A percentile compares a stretch with the other conserved stretches of the same genome.
phyloP scores from a whole-genome alignment of 352 stramenopile species.

The Globisporangium iwayamae region DNA sequence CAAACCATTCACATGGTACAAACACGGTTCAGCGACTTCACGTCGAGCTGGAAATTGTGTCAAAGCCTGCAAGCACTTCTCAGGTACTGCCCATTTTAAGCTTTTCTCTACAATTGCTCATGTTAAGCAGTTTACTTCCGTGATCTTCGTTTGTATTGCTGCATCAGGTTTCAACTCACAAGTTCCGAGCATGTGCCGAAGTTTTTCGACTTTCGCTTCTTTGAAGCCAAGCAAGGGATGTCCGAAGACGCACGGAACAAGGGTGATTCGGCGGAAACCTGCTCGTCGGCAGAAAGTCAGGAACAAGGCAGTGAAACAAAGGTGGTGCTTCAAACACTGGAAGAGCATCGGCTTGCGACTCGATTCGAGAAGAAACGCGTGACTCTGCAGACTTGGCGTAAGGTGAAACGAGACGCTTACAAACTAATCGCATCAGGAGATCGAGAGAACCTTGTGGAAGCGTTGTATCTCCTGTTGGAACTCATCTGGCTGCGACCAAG shows the following conservation, averaged over 20 bases:
- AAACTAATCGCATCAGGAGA: constrained; percentile 27
- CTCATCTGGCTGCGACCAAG: constrained; percentile 39
- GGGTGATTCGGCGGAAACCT: constrained; percentile 15
- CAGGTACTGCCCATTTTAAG: constrained; percentile 3
- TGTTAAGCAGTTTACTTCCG: background rate
- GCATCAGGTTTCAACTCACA: constrained; percentile 2
- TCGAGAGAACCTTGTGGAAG: constrained; percentile 33
- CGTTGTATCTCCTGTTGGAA: constrained; percentile 58
- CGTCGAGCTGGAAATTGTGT: constrained; percentile 42
- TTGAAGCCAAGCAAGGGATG: constrained; percentile 9
- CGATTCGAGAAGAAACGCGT: constrained; percentile 49
- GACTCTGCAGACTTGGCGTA: constrained; percentile 38
- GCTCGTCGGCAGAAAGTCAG: constrained; percentile 7
- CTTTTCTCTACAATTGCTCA: background rate
- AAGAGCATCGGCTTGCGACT: constrained; percentile 49
- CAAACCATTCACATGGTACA: constrained; percentile 20
- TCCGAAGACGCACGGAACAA: constrained; percentile 4
- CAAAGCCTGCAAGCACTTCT: constrained; percentile 22
- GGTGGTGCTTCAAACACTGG: constrained; percentile 46
- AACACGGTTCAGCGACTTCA: constrained; percentile 44
- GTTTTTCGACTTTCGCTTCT: constrained; percentile 12
- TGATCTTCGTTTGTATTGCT: background rate
- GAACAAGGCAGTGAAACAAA: background rate
- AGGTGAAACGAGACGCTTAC: constrained; percentile 24
- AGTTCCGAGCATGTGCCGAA: constrained; percentile 17